Evolutionary conservation across 179 eudicot species (phyloP), one percentile per base, ranked within the genome.

Genomic region (Monotropa hypopitys): DNA sequence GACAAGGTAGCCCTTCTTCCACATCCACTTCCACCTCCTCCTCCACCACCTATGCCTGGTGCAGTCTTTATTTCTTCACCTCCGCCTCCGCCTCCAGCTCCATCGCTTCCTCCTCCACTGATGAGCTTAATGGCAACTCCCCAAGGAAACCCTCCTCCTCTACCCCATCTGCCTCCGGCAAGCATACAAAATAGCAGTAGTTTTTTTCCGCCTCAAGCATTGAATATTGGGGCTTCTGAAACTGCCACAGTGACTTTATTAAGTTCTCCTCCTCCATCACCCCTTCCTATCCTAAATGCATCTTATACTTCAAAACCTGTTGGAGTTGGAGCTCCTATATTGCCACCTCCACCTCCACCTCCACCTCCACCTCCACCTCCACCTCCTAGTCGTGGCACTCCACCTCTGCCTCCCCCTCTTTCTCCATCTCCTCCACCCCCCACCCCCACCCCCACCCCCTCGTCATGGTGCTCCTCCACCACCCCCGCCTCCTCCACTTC

Each of bases 381-480:
- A 12, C 74, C 78, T 21, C 61, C 80, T 5, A 21, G 21, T 33
- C 46, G 23, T 70, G 76, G 53, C 35, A 74, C n/a, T 61, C 80
- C 76, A 61, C 26, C 80, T 23, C 76, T 77, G 15, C 46, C 75
- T 26, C 63, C 43, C 23, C 86, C 88, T 13, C 85, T 82, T 0
- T 85, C 83, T 1, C 84, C 87, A 30, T 47, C 65, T 53, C 35
- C 86, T 47, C 82, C 85, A 53, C 21, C 50, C 8, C 57, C 18
- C 78, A 56, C 82, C 84, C 20, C 88, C 78, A 67, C 78, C 81
- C 0, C 88, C 74, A 81, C 3, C 77, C 75, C 71, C 82, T 21
- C 67, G 72, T 32, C 43, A 0, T 12, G 79, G 66, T 11, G 7
- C 86, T 8, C 78, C 68, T 12, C 49, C 83, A 13, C 78, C 80